These are phyloP conservation scores for Teunomyces funiuensis DNA, from an alignment of 805 yeast species.

Conservation along the genomic window DNA sequence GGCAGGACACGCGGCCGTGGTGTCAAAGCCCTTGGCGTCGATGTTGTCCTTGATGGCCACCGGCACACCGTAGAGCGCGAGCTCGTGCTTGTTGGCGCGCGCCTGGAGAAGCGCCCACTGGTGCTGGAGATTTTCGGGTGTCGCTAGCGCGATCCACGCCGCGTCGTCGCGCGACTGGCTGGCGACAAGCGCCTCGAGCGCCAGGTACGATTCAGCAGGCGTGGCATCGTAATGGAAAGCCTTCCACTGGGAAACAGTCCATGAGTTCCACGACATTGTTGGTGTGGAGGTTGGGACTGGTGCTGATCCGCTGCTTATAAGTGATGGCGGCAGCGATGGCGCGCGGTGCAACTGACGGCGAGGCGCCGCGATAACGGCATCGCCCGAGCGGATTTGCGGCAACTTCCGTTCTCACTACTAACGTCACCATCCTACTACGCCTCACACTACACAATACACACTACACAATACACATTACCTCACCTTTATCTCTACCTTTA, in stretches of 20 bases:
- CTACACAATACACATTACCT: too few species aligned
- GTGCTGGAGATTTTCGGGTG: constrained; percentile 58
- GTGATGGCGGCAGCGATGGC: too few species aligned
- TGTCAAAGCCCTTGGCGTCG: constrained; percentile 75
- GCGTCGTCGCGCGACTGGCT: constrained; percentile 63
- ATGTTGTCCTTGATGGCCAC: constrained; percentile 94
- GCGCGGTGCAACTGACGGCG: constrained; percentile 8
- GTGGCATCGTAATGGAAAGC: constrained; percentile 62
- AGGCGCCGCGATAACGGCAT: constrained; percentile 8
- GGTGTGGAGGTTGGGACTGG: too few species aligned
- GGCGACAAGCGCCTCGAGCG: constrained; percentile 46
- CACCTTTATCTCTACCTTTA: too few species aligned
- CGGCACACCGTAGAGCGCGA: constrained; percentile 91
- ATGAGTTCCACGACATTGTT: constrained; percentile 49
- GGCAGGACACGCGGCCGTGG: constrained; percentile 96
- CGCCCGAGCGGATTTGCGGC: neutral
- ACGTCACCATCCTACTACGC: too few species aligned
- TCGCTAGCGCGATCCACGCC: constrained; percentile 87
- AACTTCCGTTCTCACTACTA: too few species aligned
- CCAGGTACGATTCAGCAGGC: constrained; percentile 57
- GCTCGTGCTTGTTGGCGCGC: constrained; percentile 47
- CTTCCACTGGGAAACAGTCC: constrained; percentile 83
- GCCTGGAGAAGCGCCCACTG: constrained; percentile 81
- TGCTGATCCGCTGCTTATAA: too few species aligned
- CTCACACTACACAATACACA: too few species aligned